A percentile compares a stretch with the other conserved stretches of the same genome.
Evolutionary conservation across 148 eudicot species (phyloP).

Genomic region (Simmondsia chinensis): DNA sequence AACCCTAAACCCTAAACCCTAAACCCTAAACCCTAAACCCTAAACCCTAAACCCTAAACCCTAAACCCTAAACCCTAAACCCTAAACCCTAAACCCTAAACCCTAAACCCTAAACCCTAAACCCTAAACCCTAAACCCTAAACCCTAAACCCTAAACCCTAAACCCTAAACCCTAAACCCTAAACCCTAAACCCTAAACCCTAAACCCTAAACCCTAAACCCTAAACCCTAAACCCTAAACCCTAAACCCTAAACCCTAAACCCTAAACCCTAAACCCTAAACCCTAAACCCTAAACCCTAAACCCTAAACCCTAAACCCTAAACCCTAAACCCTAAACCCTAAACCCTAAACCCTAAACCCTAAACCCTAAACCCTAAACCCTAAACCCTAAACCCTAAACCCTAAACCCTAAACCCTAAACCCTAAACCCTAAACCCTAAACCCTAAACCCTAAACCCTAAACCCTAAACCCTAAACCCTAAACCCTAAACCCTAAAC

Average conservation of each 20-base stretch:
- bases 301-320: not conserved
- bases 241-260: not conserved
- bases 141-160: not conserved
- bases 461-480: not conserved
- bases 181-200: not conserved
- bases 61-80: not conserved
- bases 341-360: not conserved
- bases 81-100: not conserved
- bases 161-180: not conserved
- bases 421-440: not conserved
- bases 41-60: not conserved
- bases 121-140: not conserved
- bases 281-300: not conserved
- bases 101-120: not conserved
- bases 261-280: not conserved
- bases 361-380: not conserved
- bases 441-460: not conserved
- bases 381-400: not conserved
- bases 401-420: not conserved
- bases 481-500: not conserved
- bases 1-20: not conserved
- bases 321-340: not conserved
- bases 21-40: not conserved
- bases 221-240: not conserved
- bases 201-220: not conserved